phyloP scores from a whole-genome alignment of 768 basidiomycete genomes.

The Chalciporus pseudorubinellus region DNA sequence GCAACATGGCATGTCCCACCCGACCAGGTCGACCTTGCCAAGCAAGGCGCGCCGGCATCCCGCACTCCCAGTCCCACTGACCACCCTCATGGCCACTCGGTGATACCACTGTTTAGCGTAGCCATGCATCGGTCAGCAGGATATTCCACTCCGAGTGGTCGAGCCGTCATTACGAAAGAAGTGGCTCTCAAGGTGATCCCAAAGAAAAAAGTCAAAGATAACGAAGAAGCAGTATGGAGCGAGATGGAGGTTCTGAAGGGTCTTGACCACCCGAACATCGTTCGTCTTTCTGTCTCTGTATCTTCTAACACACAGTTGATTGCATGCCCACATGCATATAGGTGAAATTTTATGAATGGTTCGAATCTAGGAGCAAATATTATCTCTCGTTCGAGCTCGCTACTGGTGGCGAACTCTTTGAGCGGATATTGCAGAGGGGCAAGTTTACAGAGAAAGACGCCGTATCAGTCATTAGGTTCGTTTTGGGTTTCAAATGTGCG shows the following conservation, averaged over 20 bases:
- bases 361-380: slow-evolving; percentile 91
- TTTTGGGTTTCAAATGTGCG: slow-evolving; percentile 8
- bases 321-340: too few species aligned
- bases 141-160: slow-evolving; percentile 24
- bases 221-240: slow-evolving; percentile 82
- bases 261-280: slow-evolving; percentile 89
- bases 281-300: slow-evolving; percentile 36
- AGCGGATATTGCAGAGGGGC: slow-evolving; percentile 77
- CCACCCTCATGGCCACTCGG: slow-evolving; percentile 16
- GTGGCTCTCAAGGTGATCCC: slow-evolving; percentile 89
- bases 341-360: slow-evolving; percentile 97
- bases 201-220: slow-evolving; percentile 94
- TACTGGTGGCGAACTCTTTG: slow-evolving; percentile 91
- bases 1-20: slow-evolving; percentile 78
- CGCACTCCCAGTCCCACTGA: slow-evolving; percentile 21
- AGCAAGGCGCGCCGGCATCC: slow-evolving; percentile 50
- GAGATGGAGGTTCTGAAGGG: slow-evolving; percentile 94
- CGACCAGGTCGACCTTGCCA: slow-evolving; percentile 54
- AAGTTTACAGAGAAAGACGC: slow-evolving; percentile 95
- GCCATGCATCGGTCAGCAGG: slow-evolving; percentile 21
- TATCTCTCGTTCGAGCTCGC: slow-evolving; percentile 96
- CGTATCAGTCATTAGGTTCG: slow-evolving; percentile 68
- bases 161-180: slow-evolving; percentile 52
- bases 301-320: neutral
- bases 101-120: slow-evolving; percentile 30